phyloP scores from a whole-genome alignment of 1,139 yeast genomes.

The Lodderomyces elongisporus region DNA sequence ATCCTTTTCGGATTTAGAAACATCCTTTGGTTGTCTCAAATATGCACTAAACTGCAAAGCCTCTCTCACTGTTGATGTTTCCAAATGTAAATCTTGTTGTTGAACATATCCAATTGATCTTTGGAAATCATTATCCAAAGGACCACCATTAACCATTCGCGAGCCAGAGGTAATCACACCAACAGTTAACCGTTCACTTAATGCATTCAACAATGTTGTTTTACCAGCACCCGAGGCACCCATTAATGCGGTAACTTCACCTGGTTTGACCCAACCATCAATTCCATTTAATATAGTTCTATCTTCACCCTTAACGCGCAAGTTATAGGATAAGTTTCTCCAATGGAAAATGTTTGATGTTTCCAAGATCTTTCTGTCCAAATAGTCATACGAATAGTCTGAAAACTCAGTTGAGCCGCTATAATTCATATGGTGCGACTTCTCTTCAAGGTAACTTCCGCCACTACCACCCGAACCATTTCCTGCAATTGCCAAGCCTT shows the following conservation, averaged over 20 bases:
- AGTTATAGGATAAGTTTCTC: slow-evolving; percentile 72
- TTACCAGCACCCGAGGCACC: slow-evolving; percentile 37
- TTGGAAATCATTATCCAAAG: slow-evolving; percentile 30
- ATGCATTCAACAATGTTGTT: slow-evolving; percentile 30
- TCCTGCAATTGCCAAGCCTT: slow-evolving; percentile 11
- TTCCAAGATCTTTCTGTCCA: slow-evolving; percentile 13
- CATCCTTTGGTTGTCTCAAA: slow-evolving; percentile 30
- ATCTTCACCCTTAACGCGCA: slow-evolving; percentile 58
- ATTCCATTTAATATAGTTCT: slow-evolving; percentile 61
- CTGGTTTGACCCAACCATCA: slow-evolving; percentile 57
- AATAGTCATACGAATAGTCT: slow-evolving; percentile 19
- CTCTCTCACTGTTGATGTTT: slow-evolving; percentile 34
- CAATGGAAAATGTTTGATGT: slow-evolving; percentile 55
- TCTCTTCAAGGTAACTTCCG: not conserved
- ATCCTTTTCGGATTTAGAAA: slow-evolving; percentile 27
- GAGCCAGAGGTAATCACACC: slow-evolving; percentile 33
- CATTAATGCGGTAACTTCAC: slow-evolving; percentile 29
- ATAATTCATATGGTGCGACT: slow-evolving; percentile 10
- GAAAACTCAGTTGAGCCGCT: slow-evolving; percentile 17
- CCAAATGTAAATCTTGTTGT: slow-evolving; percentile 38
- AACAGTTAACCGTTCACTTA: slow-evolving; percentile 30
- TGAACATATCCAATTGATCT: slow-evolving; percentile 40
- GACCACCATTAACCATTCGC: slow-evolving; percentile 32
- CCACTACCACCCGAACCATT: not conserved
- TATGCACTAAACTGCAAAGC: slow-evolving; percentile 33